Conservation (phyloP, 202 grass and related monocot genomes). For the Sporobolus alterniflorus region DNA sequence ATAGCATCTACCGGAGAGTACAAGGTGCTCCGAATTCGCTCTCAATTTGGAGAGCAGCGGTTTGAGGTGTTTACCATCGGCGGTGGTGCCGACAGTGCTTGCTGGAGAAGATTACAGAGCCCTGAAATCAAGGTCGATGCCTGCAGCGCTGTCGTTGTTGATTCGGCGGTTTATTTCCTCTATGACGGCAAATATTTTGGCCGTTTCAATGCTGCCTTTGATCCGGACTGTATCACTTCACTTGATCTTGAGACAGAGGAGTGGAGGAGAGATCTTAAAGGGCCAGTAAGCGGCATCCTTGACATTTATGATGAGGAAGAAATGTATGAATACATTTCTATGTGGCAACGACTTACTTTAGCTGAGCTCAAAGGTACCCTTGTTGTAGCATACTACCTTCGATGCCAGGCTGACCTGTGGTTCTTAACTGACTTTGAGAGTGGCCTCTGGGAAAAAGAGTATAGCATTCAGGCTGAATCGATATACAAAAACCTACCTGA, state of each 20-base stretch:
- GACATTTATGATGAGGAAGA: background rate
- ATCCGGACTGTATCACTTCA: background rate
- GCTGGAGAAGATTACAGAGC: background rate
- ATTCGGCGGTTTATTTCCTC: background rate
- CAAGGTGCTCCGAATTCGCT: background rate
- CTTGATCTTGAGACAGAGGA: background rate
- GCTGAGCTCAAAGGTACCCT: background rate
- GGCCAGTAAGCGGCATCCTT: background rate
- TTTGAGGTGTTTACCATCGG: background rate
- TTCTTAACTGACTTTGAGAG: background rate
- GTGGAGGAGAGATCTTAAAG: background rate
- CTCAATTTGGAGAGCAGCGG: background rate
- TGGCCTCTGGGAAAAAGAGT: conserved; percentile 3
- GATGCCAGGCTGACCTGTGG: background rate
- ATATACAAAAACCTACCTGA: background rate
- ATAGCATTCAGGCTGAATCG: background rate
- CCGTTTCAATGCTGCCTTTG: background rate
- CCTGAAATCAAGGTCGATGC: background rate
- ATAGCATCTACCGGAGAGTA: background rate
- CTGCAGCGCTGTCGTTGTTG: background rate
- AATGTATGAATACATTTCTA: background rate
- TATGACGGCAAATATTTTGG: too few relatives aligned
- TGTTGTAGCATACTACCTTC: background rate
- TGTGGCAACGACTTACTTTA: background rate
- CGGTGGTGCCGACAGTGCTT: background rate